Percentiles rank a stretch among this genome's conserved stretches.
Evolutionary conservation across 1,139 yeast genomes (phyloP).

Genomic region (Lodderomyces pseudojiufengensis): DNA sequence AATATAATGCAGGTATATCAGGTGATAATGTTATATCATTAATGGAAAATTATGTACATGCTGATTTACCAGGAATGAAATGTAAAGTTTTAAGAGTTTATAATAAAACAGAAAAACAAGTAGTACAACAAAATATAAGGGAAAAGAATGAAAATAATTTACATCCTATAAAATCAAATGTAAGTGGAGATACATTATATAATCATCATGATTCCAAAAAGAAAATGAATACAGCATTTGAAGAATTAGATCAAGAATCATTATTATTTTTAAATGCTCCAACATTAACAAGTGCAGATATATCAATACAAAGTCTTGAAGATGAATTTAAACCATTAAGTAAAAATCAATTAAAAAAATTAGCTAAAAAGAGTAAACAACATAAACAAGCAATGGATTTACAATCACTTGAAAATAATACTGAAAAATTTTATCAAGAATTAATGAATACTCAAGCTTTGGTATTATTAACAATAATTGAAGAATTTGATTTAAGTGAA

Average conservation of each 20-base stretch:
- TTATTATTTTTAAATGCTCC: slow-evolving; percentile 20
- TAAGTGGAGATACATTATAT: background rate
- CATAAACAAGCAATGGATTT: slow-evolving; percentile 13
- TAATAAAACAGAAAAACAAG: slow-evolving; percentile 6
- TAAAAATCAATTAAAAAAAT: slow-evolving; percentile 34
- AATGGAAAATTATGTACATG: slow-evolving; percentile 32
- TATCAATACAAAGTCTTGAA: slow-evolving; percentile 12
- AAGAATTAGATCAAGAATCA: slow-evolving; percentile 26
- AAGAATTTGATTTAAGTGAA: slow-evolving; percentile 34
- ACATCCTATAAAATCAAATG: no score
- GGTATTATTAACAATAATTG: slow-evolving; percentile 32
- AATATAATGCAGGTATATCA: slow-evolving; percentile 31
- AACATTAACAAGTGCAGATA: slow-evolving; percentile 6
- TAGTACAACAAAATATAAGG: slow-evolving; percentile 2
- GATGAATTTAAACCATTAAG: slow-evolving; percentile 24
- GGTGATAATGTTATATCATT: slow-evolving; percentile 36
- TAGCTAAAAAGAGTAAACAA: slow-evolving; percentile 24
- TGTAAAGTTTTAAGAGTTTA: slow-evolving; percentile 37
- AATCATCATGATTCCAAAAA: slow-evolving; percentile 8
- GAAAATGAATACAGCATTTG: slow-evolving; percentile 30
- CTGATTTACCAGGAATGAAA: slow-evolving; percentile 27
- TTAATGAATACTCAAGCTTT: slow-evolving; percentile 41
- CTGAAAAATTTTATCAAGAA: slow-evolving; percentile 27
- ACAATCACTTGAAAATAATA: slow-evolving; percentile 13
- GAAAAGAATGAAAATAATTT: background rate